Percentiles rank a stretch among this genome's conserved stretches.
Conservation (phyloP, 495 filamentous ascomycete species). For the Penicillium bovifimosum region DNA sequence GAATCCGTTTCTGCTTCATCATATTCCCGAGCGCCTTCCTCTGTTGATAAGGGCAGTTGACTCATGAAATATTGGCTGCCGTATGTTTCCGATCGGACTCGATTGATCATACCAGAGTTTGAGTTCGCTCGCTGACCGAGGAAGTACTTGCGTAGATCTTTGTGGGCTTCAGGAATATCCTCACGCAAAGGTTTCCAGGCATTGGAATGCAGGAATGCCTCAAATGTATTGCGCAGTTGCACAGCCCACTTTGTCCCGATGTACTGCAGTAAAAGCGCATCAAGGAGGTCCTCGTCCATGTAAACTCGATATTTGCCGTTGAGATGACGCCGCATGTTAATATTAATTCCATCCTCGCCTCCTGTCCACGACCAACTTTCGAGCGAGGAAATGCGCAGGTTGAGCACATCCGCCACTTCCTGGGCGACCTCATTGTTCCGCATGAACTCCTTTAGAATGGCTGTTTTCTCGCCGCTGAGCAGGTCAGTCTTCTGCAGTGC, state of each 20-base stretch:
- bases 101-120: slow-evolving; percentile 23
- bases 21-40: slow-evolving; percentile 23
- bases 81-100: slow-evolving; percentile 36
- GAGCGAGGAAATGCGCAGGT: slow-evolving; percentile 57
- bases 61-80: slow-evolving; percentile 50
- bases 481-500: slow-evolving; percentile 53
- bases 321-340: slow-evolving; percentile 58
- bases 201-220: slow-evolving; percentile 19
- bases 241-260: slow-evolving; percentile 59
- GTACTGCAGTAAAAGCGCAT: slow-evolving; percentile 60
- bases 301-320: slow-evolving; percentile 56
- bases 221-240: slow-evolving; percentile 44
- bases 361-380: slow-evolving; percentile 55
- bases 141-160: slow-evolving; percentile 45
- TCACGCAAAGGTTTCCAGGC: slow-evolving; percentile 37
- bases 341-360: slow-evolving; percentile 40
- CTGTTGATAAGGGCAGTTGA: slow-evolving; percentile 32
- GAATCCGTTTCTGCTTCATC: slow-evolving; percentile 19
- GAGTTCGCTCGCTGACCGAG: slow-evolving; percentile 22
- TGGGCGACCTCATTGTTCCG: slow-evolving; percentile 48
- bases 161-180: slow-evolving; percentile 40
- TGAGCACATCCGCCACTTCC: slow-evolving; percentile 62
- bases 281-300: slow-evolving; percentile 64
- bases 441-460: slow-evolving; percentile 55
- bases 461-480: slow-evolving; percentile 53